Evolutionary conservation across 805 yeast species (phyloP), one percentile per base, ranked within the genome.

Genomic region (Metschnikowia sp.): DNA sequence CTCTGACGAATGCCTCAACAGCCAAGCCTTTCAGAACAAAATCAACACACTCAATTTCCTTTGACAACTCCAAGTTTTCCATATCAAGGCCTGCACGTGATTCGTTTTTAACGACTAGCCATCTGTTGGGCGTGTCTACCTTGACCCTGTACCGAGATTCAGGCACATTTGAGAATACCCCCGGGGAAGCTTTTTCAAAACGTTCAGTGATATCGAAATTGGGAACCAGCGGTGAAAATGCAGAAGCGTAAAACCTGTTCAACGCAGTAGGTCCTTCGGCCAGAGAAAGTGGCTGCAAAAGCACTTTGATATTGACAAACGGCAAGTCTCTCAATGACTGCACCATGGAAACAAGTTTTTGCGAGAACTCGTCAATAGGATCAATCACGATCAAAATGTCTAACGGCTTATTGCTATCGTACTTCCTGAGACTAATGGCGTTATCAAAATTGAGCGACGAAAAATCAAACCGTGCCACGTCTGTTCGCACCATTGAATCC

Each of bases 281-380:
- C 2, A 67, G 63, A 1, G 65, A 55, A 3, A 75, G 66, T 1
- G 96, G 97, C 44, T 81, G 78, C 29, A 89, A 54, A 4, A 80
- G 56, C 0, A 90, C 65, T 18, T 74, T 72, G 5, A 83, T 58
- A 18, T 79, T 77, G 4, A 86, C 73, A 55, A 77, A 81, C 1
- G 78, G 65, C 28, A 82, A 57, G 22, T 69, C 62, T 31, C 64
- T 62, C 8, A 84, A 52, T 0, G 78, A 54, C 3, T 62, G 55
- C 3, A 65, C 59, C 13, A 86, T 60, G 0, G 84, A 68, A 0
- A 85, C 55, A 8, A 82, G 57, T 41, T 77, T 79, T 57, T 88
- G 98, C 0, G 95, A 77, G 12, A 68, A 57, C 54, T 86, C 91
- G 49, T 79, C 77, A 2, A 82, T 63, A 1, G 98, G 97, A 61